Conservation (phyloP, 225 moss, liverwort and hornwort species). For the Rhytidiadelphus loreus region DNA sequence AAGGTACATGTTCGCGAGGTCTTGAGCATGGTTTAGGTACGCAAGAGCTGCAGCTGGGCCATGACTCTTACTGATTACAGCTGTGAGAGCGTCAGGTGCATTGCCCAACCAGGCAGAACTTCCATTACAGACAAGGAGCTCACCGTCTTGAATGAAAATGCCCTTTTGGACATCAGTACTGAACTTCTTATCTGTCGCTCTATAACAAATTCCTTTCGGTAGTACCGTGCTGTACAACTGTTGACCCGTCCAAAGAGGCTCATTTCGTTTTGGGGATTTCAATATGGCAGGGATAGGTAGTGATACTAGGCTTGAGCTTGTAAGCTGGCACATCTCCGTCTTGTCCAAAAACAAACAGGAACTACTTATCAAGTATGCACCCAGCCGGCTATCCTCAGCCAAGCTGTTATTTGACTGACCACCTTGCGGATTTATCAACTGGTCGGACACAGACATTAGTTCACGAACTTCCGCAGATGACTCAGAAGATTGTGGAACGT, state of each 20-base stretch:
- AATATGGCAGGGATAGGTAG: slow-evolving; percentile 75
- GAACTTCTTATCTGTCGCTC: slow-evolving; percentile 13
- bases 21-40: slow-evolving; percentile 67
- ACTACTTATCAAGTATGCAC: slow-evolving; percentile 51
- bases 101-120: slow-evolving; percentile 60
- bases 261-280: slow-evolving; percentile 43
- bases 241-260: slow-evolving; percentile 80
- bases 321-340: slow-evolving; percentile 45
- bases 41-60: slow-evolving; percentile 50
- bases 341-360: slow-evolving; percentile 54
- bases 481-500: slow-evolving; percentile 80
- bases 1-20: slow-evolving; percentile 58
- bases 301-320: slow-evolving; percentile 19
- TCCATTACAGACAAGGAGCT: slow-evolving; percentile 58
- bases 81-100: slow-evolving; percentile 46
- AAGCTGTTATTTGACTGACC: slow-evolving; percentile 67
- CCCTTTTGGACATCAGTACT: slow-evolving; percentile 22
- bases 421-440: slow-evolving; percentile 63
- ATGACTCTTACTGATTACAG: slow-evolving; percentile 28
- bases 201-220: slow-evolving; percentile 32
- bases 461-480: slow-evolving; percentile 60
- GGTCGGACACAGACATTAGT: slow-evolving; percentile 61
- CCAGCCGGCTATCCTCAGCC: slow-evolving; percentile 79
- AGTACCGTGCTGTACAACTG: slow-evolving; percentile 66
- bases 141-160: slow-evolving; percentile 49